Base-by-base conservation (phyloP, 2,329 filamentous ascomycete genomes). In the Colletotrichum noveboracense region DNA sequence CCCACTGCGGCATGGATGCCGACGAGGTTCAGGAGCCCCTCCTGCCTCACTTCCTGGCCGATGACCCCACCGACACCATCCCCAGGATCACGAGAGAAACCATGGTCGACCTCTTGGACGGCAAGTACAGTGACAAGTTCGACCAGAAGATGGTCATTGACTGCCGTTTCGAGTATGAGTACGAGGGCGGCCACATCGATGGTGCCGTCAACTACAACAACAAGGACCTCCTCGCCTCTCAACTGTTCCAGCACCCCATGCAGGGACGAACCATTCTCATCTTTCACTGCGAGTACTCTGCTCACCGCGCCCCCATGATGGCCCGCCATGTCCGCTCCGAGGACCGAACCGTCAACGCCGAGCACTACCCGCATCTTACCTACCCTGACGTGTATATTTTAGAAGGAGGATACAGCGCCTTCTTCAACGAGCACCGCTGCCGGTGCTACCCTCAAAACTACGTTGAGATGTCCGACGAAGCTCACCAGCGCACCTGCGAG, bases 81-180 rank as follows among this genome's bases (percentile, higher is more conserved):
- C 97, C 97, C 69, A 93, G 97, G 78, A 98, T 99, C 81, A 92
- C 92, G 72, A 93, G 93, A 82, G 89, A 92, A 66, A 98, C 96
- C 5, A 90, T 99, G 83, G 87, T 98, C 71, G 91, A 96, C n/a
- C 91, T 99, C 43, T 89, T 99, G 77, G 94, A 98, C 84, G 96
- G 96, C 76, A 94, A 94, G 80, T 98, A 93, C 85, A 91, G 92
- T 80, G 89, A 93, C 30, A 85, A 91, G 28, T 98, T 94, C 83
- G 93, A 96, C 76, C 91, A 96, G 82, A 93, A 95, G 83, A 91
- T 98, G 85, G 90, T 99, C 81, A 94, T 99, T 81, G 97, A 99
- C 85, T 99, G 97, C 84, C 94, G 97, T 24, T 99, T 99, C 83
- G 97, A 99, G 88, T 99, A 99, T 84, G 97, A 99, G 86, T 99